These are phyloP conservation scores for Dujonia santamariae DNA, from an alignment of 1,139 yeast species.

Conservation along the genomic window DNA sequence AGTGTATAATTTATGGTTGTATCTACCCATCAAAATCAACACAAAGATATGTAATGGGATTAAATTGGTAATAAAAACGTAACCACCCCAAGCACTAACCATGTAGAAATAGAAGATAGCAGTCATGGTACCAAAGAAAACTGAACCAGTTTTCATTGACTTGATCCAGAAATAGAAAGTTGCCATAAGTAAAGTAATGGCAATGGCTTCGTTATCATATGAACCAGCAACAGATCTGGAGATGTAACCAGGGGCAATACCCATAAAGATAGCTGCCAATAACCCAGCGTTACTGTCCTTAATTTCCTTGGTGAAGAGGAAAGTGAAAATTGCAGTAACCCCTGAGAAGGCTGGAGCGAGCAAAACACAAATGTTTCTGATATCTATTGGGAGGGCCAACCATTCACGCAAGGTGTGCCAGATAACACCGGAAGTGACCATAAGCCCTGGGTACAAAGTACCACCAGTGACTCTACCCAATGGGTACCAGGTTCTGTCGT, in stretches of 20 bases:
- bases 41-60: slow-evolving; percentile 95
- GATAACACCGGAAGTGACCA: slow-evolving; percentile 93
- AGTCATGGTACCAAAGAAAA: slow-evolving; percentile 78
- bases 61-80: slow-evolving; percentile 95
- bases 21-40: slow-evolving; percentile 90
- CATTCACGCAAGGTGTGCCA: slow-evolving; percentile 68
- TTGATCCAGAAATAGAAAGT: slow-evolving; percentile 96
- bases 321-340: slow-evolving; percentile 89
- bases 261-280: slow-evolving; percentile 91
- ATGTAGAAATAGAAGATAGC: slow-evolving; percentile 93
- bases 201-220: slow-evolving; percentile 98
- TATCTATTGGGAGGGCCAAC: slow-evolving; percentile 82
- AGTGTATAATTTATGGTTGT: slow-evolving; percentile 75
- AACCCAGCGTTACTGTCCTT: slow-evolving; percentile 89
- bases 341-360: slow-evolving; percentile 97
- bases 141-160: slow-evolving; percentile 86
- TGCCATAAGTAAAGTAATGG: slow-evolving; percentile 92
- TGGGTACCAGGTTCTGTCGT: slow-evolving; percentile 99
- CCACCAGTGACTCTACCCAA: slow-evolving; percentile 99
- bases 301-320: slow-evolving; percentile 83
- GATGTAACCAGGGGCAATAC: slow-evolving; percentile 97
- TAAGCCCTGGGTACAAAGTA: slow-evolving; percentile 94
- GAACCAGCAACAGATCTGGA: slow-evolving; percentile 99
- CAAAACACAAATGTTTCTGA: slow-evolving; percentile 92
- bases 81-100: slow-evolving; percentile 99